phyloP scores from a whole-genome alignment of 768 basidiomycete genomes.

The Phaeolepiota aurea region DNA sequence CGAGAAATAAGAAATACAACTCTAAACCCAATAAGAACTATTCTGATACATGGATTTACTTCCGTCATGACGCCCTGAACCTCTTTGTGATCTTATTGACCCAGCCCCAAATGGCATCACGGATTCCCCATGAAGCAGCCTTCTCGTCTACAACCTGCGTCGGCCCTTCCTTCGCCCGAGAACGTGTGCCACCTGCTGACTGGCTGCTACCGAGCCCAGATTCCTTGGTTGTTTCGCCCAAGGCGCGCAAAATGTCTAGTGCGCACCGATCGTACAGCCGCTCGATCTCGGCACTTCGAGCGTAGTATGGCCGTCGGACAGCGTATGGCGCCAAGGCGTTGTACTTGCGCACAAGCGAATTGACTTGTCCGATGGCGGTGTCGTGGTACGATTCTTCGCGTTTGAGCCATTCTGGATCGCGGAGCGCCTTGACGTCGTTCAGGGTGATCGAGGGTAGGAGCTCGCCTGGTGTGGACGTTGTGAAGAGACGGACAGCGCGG shows the following conservation, averaged over 20 bases:
- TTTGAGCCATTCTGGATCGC: slow-evolving; percentile 65
- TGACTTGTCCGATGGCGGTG: slow-evolving; percentile 60
- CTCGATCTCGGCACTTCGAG: slow-evolving; percentile 49
- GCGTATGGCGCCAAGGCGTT: slow-evolving; percentile 75
- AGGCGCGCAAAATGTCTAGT: slow-evolving; percentile 39
- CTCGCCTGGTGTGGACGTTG: slow-evolving; percentile 30
- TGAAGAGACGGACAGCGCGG: slow-evolving; percentile 58
- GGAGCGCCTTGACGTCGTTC: slow-evolving; percentile 31
- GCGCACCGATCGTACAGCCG: slow-evolving; percentile 41
- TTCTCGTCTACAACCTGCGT: neutral
- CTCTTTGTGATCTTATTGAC: neutral
- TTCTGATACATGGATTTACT: no score
- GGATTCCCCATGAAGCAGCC: neutral
- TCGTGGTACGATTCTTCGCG: slow-evolving; percentile 64
- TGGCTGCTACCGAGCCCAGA: neutral
- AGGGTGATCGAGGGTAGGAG: slow-evolving; percentile 24
- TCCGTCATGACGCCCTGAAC: no score
- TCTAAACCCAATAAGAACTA: no score
- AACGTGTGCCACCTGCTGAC: neutral
- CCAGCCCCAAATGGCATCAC: neutral
- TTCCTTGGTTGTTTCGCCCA: slow-evolving; percentile 19
- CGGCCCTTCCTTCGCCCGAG: neutral
- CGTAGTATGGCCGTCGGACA: slow-evolving; percentile 59
- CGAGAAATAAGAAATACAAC: no score
- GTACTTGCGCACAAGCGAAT: slow-evolving; percentile 69